Conservation (phyloP, 1,284 basidiomycete genomes). For the Ustilago loliicola region DNA sequence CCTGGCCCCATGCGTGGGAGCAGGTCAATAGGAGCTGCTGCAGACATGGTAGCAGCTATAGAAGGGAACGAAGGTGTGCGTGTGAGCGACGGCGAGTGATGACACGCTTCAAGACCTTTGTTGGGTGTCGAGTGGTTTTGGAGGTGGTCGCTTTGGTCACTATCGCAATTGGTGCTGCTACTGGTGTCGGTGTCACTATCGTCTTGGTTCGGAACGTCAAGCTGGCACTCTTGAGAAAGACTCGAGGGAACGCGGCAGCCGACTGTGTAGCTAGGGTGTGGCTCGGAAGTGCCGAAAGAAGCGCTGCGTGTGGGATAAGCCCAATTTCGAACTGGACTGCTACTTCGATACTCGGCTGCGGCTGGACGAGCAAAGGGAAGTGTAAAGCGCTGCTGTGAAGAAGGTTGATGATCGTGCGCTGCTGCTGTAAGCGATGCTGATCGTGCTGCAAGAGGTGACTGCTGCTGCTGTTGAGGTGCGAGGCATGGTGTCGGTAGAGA, state of each 20-base stretch:
- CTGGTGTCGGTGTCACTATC: slow-evolving; percentile 7
- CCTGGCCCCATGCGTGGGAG: slow-evolving; percentile 29
- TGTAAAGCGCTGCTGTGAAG: slow-evolving; percentile 18
- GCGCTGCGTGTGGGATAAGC: slow-evolving; percentile 14
- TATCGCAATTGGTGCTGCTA: neutral
- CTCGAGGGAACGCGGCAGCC: slow-evolving; percentile 30
- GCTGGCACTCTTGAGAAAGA: slow-evolving; percentile 31
- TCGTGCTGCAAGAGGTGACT: neutral
- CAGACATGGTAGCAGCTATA: slow-evolving; percentile 22
- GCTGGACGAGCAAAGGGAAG: slow-evolving; percentile 11
- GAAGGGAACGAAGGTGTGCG: slow-evolving; percentile 4
- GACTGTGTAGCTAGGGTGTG: slow-evolving; percentile 2
- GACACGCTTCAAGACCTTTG: too few species aligned
- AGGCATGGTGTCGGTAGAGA: slow-evolving; percentile 22
- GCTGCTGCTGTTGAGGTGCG: slow-evolving; percentile 4
- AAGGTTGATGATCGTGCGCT: neutral
- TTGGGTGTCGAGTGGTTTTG: neutral
- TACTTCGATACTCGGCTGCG: neutral
- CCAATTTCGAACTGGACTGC: neutral
- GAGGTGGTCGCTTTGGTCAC: neutral
- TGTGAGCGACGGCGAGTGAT: neutral
- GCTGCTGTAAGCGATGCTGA: neutral
- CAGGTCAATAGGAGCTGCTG: slow-evolving; percentile 29
- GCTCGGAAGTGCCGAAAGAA: slow-evolving; percentile 11
- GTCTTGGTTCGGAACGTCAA: neutral